phyloP scores from a whole-genome alignment of 2,329 filamentous ascomycete species.

The Tolypocladium ovalisporum region DNA sequence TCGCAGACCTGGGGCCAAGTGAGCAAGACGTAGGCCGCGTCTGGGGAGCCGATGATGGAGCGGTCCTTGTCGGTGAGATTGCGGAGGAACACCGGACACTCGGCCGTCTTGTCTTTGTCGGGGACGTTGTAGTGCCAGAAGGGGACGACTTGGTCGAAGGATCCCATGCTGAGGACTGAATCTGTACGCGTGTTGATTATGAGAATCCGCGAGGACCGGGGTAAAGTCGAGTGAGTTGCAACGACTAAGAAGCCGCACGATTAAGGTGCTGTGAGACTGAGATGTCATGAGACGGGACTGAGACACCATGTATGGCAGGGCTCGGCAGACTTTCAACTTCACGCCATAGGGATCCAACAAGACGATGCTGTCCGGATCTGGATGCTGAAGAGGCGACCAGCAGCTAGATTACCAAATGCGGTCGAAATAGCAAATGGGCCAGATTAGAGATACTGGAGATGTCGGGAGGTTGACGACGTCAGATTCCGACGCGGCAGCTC shows the following conservation, averaged over 20 bases:
- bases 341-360: neutral
- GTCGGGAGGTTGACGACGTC: neutral
- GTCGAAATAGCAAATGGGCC: neutral
- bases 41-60: slow-evolving; percentile 57
- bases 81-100: slow-evolving; percentile 63
- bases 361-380: neutral
- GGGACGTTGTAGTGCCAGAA: slow-evolving; percentile 84
- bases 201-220: neutral
- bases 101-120: slow-evolving; percentile 42
- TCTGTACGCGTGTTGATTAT: neutral
- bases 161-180: slow-evolving; percentile 21
- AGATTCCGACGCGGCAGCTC: neutral
- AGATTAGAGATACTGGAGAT: neutral
- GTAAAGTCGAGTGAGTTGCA: neutral
- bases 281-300: neutral
- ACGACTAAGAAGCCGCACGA: neutral
- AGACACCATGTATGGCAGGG: neutral
- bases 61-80: slow-evolving; percentile 57
- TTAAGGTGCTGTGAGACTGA: neutral
- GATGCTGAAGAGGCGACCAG: neutral
- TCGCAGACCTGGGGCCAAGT: slow-evolving; percentile 60
- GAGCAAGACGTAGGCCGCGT: slow-evolving; percentile 51
- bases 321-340: neutral
- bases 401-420: neutral
- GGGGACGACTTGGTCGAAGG: slow-evolving; percentile 26